phyloP scores from a whole-genome alignment of 805 yeast species.

The Cyberlindnera saturnus region DNA sequence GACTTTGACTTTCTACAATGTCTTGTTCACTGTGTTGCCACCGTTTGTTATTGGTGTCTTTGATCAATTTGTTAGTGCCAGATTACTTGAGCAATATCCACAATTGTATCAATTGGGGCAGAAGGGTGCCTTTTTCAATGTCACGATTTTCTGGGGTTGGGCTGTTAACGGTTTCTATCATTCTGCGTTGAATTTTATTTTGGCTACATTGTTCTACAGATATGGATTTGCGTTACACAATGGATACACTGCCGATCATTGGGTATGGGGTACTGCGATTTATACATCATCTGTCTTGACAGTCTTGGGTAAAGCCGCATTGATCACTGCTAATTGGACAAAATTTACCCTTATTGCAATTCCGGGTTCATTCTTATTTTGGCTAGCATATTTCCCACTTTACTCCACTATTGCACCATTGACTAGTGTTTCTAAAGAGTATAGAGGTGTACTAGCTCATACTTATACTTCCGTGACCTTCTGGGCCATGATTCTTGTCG shows the following conservation, averaged over 20 bases:
- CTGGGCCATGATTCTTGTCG: conserved; percentile 76
- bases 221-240: conserved; percentile 57
- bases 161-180: conserved; percentile 92
- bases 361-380: conserved; percentile 84
- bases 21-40: conserved; percentile 88
- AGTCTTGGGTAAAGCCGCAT: conserved; percentile 91
- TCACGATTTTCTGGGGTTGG: conserved; percentile 96
- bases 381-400: conserved; percentile 83
- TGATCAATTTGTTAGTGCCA: conserved; percentile 91
- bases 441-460: conserved; percentile 69
- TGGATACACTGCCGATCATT: conserved; percentile 77
- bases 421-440: conserved; percentile 76
- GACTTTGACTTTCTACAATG: conserved; percentile 95
- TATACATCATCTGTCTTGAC: conserved; percentile 85
- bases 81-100: conserved; percentile 86
- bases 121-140: conserved; percentile 81
- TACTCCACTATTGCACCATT: conserved; percentile 83
- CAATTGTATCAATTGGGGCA: conserved; percentile 90
- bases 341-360: conserved; percentile 87
- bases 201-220: conserved; percentile 61
- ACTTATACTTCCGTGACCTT: conserved; percentile 73
- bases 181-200: conserved; percentile 76
- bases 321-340: conserved; percentile 91
- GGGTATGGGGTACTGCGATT: conserved; percentile 92
- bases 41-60: conserved; percentile 95